Base-by-base conservation (phyloP, 768 basidiomycete genomes). In the Xerocomellus chrysenteron region DNA sequence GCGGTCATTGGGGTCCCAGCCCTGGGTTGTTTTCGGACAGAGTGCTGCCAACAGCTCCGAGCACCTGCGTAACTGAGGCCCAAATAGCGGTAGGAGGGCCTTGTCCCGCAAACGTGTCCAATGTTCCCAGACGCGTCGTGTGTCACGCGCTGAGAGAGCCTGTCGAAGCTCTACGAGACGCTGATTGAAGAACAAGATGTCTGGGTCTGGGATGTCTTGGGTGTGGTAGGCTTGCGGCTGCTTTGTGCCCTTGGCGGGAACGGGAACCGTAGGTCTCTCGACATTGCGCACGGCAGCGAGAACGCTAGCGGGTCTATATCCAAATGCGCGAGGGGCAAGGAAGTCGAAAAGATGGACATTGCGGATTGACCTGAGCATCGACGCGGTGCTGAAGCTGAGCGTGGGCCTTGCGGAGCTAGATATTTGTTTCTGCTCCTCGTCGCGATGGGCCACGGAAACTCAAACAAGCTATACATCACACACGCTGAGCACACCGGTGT, bases 401-500 rank as follows among this genome's bases (percentile, higher is more conserved):
- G 14, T 13, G 28, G n/a, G 32, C 13, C 4, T 44, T 58, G 56
- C 19, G 30, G 33, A 33, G 36, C 32, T 46, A 14, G 14, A 36
- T 36, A 33, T 58, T 60, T 50, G 47, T 47, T n/a, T 43, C 26
- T 56, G 32, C 47, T 46, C 44, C 30, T 14, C 46, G 50, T 33
- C 57, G 50, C 44, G 55, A 91, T 91, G 89, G 89, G 91, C 48
- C 90, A 93, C 77, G 91, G 91, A 70, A 91, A 90, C 67, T 88
- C 87, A 33, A 78, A 83, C 79, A 92, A 92, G 71, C 75, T 94
- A 30, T 94, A 94, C 69, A 89, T 94, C 68, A 94, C 92, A 4
- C 91, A 94, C 68, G 86, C 89, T 24, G 92, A 94, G 68, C 92
- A 94, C 67, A 78, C 89, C 8, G 92, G 92, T 42, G 76, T 83